Evolutionary conservation across 805 yeast genomes (phyloP).

Genomic region (Suhomyces kilbournensis): DNA sequence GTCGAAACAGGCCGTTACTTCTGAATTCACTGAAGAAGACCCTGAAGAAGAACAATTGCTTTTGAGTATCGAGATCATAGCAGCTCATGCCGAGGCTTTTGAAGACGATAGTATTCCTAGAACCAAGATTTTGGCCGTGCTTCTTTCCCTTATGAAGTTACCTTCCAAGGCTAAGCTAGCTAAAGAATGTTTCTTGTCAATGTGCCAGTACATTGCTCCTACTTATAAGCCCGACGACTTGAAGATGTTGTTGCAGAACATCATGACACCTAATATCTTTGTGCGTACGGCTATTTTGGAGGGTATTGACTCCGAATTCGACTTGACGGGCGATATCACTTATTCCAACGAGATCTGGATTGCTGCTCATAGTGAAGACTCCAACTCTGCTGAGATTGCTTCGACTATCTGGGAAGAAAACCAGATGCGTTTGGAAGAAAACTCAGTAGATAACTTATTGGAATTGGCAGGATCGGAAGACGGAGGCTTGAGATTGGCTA

Average conservation of each 20-base stretch:
- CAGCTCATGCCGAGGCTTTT: slow-evolving; percentile 66
- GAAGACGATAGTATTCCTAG: slow-evolving; percentile 69
- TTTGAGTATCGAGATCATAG: slow-evolving; percentile 71
- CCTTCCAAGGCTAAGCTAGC: slow-evolving; percentile 79
- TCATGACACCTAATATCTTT: slow-evolving; percentile 61
- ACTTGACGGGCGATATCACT: slow-evolving; percentile 43
- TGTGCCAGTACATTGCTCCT: slow-evolving; percentile 74
- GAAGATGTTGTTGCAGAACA: slow-evolving; percentile 50
- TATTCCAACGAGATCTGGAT: slow-evolving; percentile 75
- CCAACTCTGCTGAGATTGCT: slow-evolving; percentile 61
- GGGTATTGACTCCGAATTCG: slow-evolving; percentile 80
- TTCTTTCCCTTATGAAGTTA: slow-evolving; percentile 64
- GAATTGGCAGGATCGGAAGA: slow-evolving; percentile 52
- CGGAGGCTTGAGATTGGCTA: slow-evolving; percentile 67
- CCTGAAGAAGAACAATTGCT: slow-evolving; percentile 85
- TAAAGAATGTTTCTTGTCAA: slow-evolving; percentile 75
- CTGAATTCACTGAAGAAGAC: slow-evolving; percentile 77
- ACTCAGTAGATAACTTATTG: slow-evolving; percentile 48
- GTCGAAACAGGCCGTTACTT: slow-evolving; percentile 47
- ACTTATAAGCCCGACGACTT: slow-evolving; percentile 58
- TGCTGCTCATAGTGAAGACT: slow-evolving; percentile 70
- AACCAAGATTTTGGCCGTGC: slow-evolving; percentile 53
- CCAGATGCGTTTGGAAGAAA: slow-evolving; percentile 44
- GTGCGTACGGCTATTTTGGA: slow-evolving; percentile 81
- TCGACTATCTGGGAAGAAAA: slow-evolving; percentile 84